Percentiles rank a stretch among this genome's conserved stretches.
phyloP scores from a whole-genome alignment of 2,329 filamentous ascomycete species.

The Ophiostoma triangulosporum region DNA sequence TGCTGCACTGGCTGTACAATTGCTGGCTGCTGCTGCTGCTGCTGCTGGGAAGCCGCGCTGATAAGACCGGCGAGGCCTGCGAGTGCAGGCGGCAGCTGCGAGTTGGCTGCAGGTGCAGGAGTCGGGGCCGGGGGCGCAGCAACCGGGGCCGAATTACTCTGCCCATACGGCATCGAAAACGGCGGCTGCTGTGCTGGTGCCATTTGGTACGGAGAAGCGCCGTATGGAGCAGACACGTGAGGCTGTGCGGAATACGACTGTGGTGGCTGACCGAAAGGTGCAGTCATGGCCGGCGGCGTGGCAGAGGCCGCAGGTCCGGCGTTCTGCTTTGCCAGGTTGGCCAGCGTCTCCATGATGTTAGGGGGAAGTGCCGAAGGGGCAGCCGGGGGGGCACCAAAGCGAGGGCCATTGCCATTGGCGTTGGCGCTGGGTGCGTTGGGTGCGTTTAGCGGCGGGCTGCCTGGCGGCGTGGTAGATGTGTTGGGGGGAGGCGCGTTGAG shows the following conservation, averaged over 20 bases:
- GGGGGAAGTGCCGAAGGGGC: constrained; percentile 25
- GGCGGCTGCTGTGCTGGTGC: constrained; percentile 19
- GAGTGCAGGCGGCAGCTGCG: constrained; percentile 6
- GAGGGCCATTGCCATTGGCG: constrained; percentile 12
- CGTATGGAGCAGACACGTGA: constrained; percentile 37
- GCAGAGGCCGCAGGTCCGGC: constrained; percentile 29
- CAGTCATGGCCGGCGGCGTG: constrained; percentile 4
- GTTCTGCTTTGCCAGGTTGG: constrained; percentile 68
- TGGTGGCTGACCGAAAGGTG: constrained; percentile 19
- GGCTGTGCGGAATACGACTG: constrained; percentile 27
- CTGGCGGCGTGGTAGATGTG: constrained; percentile 65
- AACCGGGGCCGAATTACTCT: constrained; percentile 15
- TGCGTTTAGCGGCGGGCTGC: constrained; percentile 39
- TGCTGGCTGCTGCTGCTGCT: constrained; percentile 18
- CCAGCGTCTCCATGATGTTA: constrained; percentile 65
- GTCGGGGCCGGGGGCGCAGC: constrained; percentile 17
- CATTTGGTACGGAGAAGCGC: constrained; percentile 20
- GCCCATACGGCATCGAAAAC: constrained; percentile 16
- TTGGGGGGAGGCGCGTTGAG: constrained; percentile 48
- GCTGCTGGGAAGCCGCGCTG: constrained; percentile 3
- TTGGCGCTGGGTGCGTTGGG: constrained; percentile 19
- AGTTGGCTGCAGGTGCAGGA: constrained; percentile 16
- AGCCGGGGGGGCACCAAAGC: constrained; percentile 16
- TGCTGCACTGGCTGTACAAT: neutral
- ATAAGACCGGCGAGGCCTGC: constrained; percentile 6